These are phyloP conservation scores for Zymoseptoria passerinii DNA, from an alignment of 2,329 filamentous ascomycete genomes.

Conservation along the genomic window DNA sequence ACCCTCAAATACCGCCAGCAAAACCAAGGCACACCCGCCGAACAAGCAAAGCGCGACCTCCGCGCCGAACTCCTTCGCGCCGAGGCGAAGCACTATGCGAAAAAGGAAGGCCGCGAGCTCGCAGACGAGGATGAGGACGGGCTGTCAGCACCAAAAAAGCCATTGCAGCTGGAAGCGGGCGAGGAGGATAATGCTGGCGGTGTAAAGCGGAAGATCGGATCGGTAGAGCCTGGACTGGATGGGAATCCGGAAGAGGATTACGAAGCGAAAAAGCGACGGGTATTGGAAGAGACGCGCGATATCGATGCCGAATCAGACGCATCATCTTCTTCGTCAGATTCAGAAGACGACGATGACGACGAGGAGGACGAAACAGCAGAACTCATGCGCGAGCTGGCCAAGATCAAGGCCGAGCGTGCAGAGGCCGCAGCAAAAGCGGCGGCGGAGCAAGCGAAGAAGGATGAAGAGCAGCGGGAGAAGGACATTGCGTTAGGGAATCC, in stretches of 20 bases:
- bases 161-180: constrained; percentile 42
- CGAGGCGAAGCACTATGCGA: constrained; percentile 79
- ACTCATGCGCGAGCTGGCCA: constrained; percentile 84
- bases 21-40: constrained; percentile 81
- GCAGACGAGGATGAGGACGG: constrained; percentile 32
- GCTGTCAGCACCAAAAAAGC: constrained; percentile 10
- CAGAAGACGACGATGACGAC: constrained; percentile 53
- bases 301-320: constrained; percentile 73
- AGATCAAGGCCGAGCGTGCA: constrained; percentile 79
- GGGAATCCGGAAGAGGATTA: constrained; percentile 54
- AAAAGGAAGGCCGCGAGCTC: constrained; percentile 58
- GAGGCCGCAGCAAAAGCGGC: constrained; percentile 77
- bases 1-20: constrained; percentile 81
- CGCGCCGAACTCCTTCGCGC: constrained; percentile 82
- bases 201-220: constrained; percentile 57
- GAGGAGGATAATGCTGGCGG: constrained; percentile 32
- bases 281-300: constrained; percentile 79
- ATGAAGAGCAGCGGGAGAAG: constrained; percentile 73
- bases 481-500: constrained; percentile 92
- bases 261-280: constrained; percentile 73
- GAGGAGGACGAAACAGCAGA: constrained; percentile 77
- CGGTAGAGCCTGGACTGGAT: constrained; percentile 27
- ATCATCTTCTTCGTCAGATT: constrained; percentile 14
- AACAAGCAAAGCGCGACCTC: constrained; percentile 64
- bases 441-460: constrained; percentile 67